Evolutionary conservation across 257 asterid genomes (phyloP).

Genomic region (Nicotiana otophora): DNA sequence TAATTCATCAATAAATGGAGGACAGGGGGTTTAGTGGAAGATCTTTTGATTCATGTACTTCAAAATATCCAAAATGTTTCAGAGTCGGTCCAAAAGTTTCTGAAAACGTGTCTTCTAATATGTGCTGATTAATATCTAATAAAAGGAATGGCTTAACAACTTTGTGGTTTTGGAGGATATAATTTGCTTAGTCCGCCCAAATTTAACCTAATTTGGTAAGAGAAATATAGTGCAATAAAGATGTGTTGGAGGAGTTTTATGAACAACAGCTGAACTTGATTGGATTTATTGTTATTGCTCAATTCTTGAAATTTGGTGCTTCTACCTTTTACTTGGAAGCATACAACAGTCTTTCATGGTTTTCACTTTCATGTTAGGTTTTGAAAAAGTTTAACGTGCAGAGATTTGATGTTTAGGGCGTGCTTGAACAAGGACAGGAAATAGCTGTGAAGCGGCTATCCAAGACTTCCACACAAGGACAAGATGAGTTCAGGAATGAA

Average conservation of each 20-base stretch:
- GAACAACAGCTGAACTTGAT: neutral
- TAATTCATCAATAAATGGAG: neutral
- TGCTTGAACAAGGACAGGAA: conserved; percentile 25
- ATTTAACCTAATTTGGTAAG: neutral
- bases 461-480: conserved; percentile 28
- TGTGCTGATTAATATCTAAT: neutral
- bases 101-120: neutral
- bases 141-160: neutral
- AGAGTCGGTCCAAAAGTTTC: neutral
- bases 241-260: neutral
- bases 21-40: neutral
- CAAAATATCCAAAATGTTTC: neutral
- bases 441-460: conserved; percentile 39
- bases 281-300: neutral
- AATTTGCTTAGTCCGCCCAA: neutral
- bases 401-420: conserved; percentile 10
- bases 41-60: neutral
- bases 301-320: neutral
- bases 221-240: neutral
- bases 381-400: neutral
- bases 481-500: conserved; percentile 33
- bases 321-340: neutral
- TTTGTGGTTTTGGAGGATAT: neutral
- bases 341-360: neutral
- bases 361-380: neutral